These are phyloP conservation scores for Sugiyamaella castrensis DNA, from an alignment of 1,139 yeast genomes.

Conservation along the genomic window DNA sequence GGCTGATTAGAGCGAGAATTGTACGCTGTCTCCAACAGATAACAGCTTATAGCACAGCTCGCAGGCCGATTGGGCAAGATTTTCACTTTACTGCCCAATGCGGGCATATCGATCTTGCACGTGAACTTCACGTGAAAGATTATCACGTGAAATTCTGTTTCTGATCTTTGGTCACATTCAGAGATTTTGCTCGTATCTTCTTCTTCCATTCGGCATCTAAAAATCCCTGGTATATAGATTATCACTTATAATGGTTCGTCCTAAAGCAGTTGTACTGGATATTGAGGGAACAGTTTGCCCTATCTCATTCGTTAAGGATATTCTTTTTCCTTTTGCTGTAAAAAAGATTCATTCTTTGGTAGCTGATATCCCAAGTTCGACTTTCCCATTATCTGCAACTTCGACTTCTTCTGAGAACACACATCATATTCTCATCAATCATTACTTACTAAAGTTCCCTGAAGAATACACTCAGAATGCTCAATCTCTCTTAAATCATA, in stretches of 20 bases:
- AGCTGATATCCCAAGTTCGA: constrained; percentile 3
- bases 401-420: not conserved
- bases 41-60: too few relatives aligned
- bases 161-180: too few relatives aligned
- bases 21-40: too few relatives aligned
- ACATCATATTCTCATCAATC: constrained; percentile 8
- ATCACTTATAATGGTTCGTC: constrained; percentile 13
- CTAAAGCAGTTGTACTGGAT: constrained; percentile 52
- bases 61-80: too few relatives aligned
- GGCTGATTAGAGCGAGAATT: too few relatives aligned
- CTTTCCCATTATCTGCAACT: constrained; percentile 13
- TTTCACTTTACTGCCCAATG: too few relatives aligned
- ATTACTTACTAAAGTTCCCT: constrained; percentile 49
- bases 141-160: too few relatives aligned
- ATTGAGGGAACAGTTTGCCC: constrained; percentile 95
- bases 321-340: constrained; percentile 47
- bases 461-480: constrained; percentile 32
- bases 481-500: constrained; percentile 44
- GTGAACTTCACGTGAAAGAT: too few relatives aligned
- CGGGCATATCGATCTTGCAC: too few relatives aligned
- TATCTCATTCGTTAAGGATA: constrained; percentile 78
- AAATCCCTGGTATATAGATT: too few relatives aligned
- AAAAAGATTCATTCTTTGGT: constrained; percentile 26
- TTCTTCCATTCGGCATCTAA: too few relatives aligned
- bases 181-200: too few relatives aligned